phyloP scores from a whole-genome alignment of 306 rosid species.

The Ziziphus jujuba region DNA sequence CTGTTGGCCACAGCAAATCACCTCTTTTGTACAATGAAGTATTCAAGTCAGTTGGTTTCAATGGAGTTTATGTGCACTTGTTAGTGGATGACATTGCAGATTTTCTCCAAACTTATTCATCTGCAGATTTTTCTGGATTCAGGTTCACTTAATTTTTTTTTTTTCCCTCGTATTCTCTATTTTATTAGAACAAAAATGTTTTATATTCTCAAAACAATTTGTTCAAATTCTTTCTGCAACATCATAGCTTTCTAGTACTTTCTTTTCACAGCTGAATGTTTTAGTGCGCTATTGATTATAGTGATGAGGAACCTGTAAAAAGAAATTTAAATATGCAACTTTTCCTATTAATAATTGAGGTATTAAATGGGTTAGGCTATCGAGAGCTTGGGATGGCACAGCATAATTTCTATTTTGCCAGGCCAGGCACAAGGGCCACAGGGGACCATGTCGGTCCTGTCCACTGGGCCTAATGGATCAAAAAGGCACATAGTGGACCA shows the following conservation, averaged over 20 bases:
- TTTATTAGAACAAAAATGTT: too few species aligned
- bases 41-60: slow-evolving; percentile 71
- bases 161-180: neutral
- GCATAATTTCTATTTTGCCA: too few species aligned
- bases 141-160: slow-evolving; percentile 46
- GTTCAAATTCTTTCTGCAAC: too few species aligned
- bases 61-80: slow-evolving; percentile 72
- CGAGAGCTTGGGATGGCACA: too few species aligned
- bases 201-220: neutral
- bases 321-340: too few species aligned
- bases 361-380: too few species aligned
- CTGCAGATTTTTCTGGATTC: slow-evolving; percentile 84
- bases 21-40: slow-evolving; percentile 66
- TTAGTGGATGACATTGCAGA: slow-evolving; percentile 81
- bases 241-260: slow-evolving; percentile 18
- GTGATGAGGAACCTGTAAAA: neutral
- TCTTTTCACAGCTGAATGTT: neutral
- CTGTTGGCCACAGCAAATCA: slow-evolving; percentile 89
- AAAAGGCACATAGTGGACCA: too few species aligned
- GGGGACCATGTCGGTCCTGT: too few species aligned
- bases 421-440: too few species aligned
- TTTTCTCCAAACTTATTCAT: slow-evolving; percentile 72
- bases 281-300: neutral
- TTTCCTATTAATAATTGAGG: too few species aligned
- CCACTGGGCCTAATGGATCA: too few species aligned